These are phyloP conservation scores for Rhynchospora tenuis DNA, from an alignment of 176 grass and related monocot species.

Conservation along the genomic window DNA sequence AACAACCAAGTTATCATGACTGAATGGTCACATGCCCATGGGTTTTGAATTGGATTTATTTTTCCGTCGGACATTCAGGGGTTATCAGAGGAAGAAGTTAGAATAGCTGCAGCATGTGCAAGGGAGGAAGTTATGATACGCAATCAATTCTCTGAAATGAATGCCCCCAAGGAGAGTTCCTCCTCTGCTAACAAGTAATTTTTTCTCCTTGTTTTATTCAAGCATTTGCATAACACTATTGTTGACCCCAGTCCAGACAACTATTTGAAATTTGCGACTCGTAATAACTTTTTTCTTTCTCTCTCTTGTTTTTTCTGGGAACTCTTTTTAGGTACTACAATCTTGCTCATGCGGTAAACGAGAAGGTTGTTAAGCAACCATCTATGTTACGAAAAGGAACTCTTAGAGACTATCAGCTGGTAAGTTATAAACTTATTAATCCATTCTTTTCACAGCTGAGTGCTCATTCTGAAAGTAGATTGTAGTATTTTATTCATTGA, in stretches of 20 bases:
- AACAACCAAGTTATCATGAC: not conserved
- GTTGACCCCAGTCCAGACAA: too few species aligned
- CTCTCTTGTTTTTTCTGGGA: not conserved
- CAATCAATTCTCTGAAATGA: conserved; percentile 98
- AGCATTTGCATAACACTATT: conserved; percentile 8
- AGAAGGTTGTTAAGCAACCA: conserved; percentile 80
- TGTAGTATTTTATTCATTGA: not conserved
- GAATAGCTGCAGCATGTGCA: conserved; percentile 76
- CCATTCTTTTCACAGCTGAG: not conserved
- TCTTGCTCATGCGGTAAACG: conserved; percentile 96
- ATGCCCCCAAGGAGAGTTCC: conserved; percentile 75
- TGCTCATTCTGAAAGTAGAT: not conserved
- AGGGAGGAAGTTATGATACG: conserved; percentile 98
- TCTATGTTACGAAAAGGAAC: conserved; percentile 84
- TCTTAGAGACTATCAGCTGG: conserved; percentile 97
- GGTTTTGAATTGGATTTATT: not conserved
- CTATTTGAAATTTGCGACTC: not conserved
- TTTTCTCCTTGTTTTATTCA: not conserved
- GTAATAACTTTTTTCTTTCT: conserved; percentile 3
- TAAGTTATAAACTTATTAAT: conserved; percentile 38
- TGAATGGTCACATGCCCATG: not conserved
- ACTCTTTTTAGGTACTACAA: conserved; percentile 70
- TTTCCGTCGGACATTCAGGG: conserved; percentile 58
- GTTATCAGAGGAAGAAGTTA: conserved; percentile 93
- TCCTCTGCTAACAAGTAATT: conserved; percentile 80